Evolutionary conservation across 1,284 basidiomycete species (phyloP), one percentile per base, ranked within the genome.

Genomic region (Ustilago hordei): DNA sequence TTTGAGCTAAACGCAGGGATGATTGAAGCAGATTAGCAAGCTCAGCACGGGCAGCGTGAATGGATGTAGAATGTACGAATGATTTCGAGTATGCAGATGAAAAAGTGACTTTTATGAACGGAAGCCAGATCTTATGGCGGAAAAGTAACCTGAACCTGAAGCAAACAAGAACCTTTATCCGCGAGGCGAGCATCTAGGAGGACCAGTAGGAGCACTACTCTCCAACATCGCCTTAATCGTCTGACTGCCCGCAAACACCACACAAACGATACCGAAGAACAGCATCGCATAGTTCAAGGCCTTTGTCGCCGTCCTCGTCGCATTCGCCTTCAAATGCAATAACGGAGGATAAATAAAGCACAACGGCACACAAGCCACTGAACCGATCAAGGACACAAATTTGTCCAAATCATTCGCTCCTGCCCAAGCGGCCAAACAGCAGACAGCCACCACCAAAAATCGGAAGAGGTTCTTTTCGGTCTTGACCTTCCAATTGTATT

Each of bases 381-480:
- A 93, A 23, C 96, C 96, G 67, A 99, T 90, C 79, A 99, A 91
- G 15, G 93, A 91, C 15, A 99, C 96, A 85, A 98, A 98, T 88
- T 98, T 98, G 88, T 99, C 97, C 60, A 99, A 87, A 87, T 98
- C 95, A 50, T 89, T 90, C 23, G 95, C 95, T 15, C 96, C 96
- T 7, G 89, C 88, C 91, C 92, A 95, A 65, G 93, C 93, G 69
- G 97, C 87, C 28, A 89, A 85, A 1, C 92, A 92, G 86, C 93
- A 94, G 66, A 91, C 87, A 68, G 92, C 86, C 41, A 98, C 94
- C 68, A 92, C 90, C 13, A 88, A 85, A 64, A 92, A 92, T 59
- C 97, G 89, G 89, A 98, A 96, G 31, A 90, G 83, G 84, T 99
- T 99, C 91, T 99, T 99, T 82, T 91, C 89, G 94, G 96, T 89